Base-by-base conservation (phyloP, 225 moss, liverwort and hornwort species). In the Antitrichia curtipendula region DNA sequence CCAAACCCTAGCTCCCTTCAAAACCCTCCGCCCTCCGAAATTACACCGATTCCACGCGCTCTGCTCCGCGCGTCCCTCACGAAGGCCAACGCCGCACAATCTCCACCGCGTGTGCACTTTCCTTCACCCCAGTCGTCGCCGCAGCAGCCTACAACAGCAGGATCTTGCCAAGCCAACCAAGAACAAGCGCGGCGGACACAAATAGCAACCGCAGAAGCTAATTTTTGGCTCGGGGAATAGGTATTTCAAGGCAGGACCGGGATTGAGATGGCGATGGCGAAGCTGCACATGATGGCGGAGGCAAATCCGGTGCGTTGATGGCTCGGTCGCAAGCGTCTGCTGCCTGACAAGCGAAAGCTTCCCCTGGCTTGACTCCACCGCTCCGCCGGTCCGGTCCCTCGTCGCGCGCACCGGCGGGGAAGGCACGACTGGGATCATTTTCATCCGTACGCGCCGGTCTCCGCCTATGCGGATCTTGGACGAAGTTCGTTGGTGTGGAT, bases 1-100 rank as follows among this genome's bases (percentile, higher is more conserved):
- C 28, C 85, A 89, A 89, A 91, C 91, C 91, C 91, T 91, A 91
- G 87, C 88, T 61, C 59, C 14, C 57, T 52, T 70, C 87, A 89
- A 91, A 91, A 91, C 91, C 89, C 89, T 87, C 81, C 71, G 15
- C 57, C 70, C 49, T 40, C 63, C 77, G 49, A 76, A 82, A 74
- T 87, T 91, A 22, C 86, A 66, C 83, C 80, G 83, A 89, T 77
- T 80, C 83, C 54, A 69, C 60, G 23, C 50, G 18, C 88, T 57
- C 78, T 70, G 77, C 81, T 47, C 58, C 60, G 49, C 89, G 70
- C 72, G 60, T 45, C 58, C 24, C 60, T 58, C 65, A 16, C 40
- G 18, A 78, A 57, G 61, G 22, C 29, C 65, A 43, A 52, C 74
- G 34, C 74, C 78, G 58, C 90, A 79, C 41, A 36, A 74, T 83